Evolutionary conservation across 495 filamentous ascomycete species (phyloP).

Genomic region (Umbilicaria muhlenbergii): DNA sequence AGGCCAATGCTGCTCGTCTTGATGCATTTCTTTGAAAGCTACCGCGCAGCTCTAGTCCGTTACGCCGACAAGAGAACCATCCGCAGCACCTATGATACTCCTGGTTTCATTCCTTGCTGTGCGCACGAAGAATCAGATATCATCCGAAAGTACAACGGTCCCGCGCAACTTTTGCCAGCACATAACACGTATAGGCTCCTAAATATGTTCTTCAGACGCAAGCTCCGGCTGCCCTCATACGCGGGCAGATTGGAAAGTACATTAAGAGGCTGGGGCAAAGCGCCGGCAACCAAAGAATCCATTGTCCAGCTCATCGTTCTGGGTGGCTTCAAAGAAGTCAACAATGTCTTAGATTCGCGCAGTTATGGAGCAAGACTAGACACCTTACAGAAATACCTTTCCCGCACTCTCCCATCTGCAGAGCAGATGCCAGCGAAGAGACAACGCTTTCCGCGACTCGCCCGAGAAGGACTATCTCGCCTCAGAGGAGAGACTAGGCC

Average conservation of each 20-base stretch:
- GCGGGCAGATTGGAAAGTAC: neutral
- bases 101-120: neutral
- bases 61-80: neutral
- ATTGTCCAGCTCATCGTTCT: slow-evolving; percentile 1
- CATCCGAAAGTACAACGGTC: neutral
- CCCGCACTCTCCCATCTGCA: too few species aligned
- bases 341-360: neutral
- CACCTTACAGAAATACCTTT: too few species aligned
- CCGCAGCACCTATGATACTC: neutral
- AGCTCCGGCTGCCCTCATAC: slow-evolving; percentile 1
- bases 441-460: too few species aligned
- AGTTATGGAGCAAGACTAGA: too few species aligned
- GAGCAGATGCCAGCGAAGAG: too few species aligned
- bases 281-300: neutral
- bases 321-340: neutral
- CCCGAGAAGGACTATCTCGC: too few species aligned
- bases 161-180: neutral
- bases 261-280: neutral
- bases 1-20: neutral
- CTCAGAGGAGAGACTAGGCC: too few species aligned
- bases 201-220: neutral
- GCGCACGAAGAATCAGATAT: neutral
- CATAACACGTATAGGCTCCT: neutral
- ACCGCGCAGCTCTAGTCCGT: neutral
- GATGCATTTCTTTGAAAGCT: neutral